A percentile compares a stretch with the other conserved stretches of the same genome.
These are phyloP conservation scores for Yamadazyma spencermartinsiae DNA, from an alignment of 1,139 yeast genomes.

Conservation along the genomic window DNA sequence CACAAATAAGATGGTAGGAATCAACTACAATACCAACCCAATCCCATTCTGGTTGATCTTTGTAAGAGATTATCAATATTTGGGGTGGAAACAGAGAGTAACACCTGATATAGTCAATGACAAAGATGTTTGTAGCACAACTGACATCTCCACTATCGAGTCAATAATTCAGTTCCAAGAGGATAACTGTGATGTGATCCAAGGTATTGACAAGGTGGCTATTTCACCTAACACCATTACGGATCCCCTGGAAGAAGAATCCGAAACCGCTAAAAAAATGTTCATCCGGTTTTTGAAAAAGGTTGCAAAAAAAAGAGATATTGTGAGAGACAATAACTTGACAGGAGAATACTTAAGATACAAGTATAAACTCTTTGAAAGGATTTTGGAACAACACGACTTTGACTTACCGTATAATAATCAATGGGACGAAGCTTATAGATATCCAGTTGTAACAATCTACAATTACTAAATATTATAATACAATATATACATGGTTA, in stretches of 20 bases:
- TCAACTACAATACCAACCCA: slow-evolving; percentile 18
- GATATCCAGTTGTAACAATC: slow-evolving; percentile 12
- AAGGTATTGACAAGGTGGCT: slow-evolving; percentile 22
- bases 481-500: neutral
- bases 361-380: slow-evolving; percentile 10
- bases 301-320: slow-evolving; percentile 7
- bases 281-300: slow-evolving; percentile 12
- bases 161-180: slow-evolving; percentile 26
- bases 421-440: slow-evolving; percentile 9
- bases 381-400: slow-evolving; percentile 7
- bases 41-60: slow-evolving; percentile 19
- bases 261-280: slow-evolving; percentile 6
- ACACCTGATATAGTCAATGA: slow-evolving; percentile 8
- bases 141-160: slow-evolving; percentile 9
- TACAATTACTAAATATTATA: slow-evolving; percentile 8
- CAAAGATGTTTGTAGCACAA: slow-evolving; percentile 10
- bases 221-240: slow-evolving; percentile 10
- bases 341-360: slow-evolving; percentile 12
- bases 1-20: slow-evolving; percentile 16
- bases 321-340: slow-evolving; percentile 2
- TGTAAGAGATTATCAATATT: slow-evolving; percentile 10
- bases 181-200: slow-evolving; percentile 24
- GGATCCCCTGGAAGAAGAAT: slow-evolving; percentile 5
- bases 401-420: slow-evolving; percentile 3
- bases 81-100: slow-evolving; percentile 12